A percentile compares a stretch with the other conserved stretches of the same genome.
Evolutionary conservation across 2,329 filamentous ascomycete species (phyloP).

Genomic region (Trichoderma oligosporum): DNA sequence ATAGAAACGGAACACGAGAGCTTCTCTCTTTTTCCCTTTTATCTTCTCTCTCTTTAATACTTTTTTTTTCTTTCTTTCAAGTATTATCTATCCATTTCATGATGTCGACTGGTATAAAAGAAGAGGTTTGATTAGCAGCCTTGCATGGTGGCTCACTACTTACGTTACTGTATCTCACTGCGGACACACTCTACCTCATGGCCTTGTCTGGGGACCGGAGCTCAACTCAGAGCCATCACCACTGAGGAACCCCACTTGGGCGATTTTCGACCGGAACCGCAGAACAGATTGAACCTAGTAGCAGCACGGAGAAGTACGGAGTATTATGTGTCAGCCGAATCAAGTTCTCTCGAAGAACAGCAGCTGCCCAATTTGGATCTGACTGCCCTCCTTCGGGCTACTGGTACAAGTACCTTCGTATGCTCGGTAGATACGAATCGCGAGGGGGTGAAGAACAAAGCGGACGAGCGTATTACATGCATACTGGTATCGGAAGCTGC

Average conservation of each 20-base stretch:
- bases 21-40: background rate
- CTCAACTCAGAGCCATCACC: background rate
- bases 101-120: too few species aligned
- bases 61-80: background rate
- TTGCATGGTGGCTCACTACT: too few species aligned
- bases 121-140: too few species aligned
- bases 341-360: background rate
- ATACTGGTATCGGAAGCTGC: background rate
- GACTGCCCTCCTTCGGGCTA: background rate
- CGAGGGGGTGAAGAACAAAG: background rate
- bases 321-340: constrained; percentile 9
- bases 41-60: background rate
- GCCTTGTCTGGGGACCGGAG: background rate
- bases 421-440: background rate
- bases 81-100: too few species aligned
- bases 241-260: constrained; percentile 2
- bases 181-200: too few species aligned
- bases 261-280: background rate
- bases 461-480: background rate
- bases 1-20: background rate
- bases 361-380: constrained; percentile 1
- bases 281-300: too few species aligned
- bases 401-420: background rate
- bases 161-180: too few species aligned
- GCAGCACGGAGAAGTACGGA: background rate